Percentiles rank a stretch among this genome's conserved stretches.
These are phyloP conservation scores for Candida sp. DNA, from an alignment of 1,139 yeast species.

Conservation along the genomic window DNA sequence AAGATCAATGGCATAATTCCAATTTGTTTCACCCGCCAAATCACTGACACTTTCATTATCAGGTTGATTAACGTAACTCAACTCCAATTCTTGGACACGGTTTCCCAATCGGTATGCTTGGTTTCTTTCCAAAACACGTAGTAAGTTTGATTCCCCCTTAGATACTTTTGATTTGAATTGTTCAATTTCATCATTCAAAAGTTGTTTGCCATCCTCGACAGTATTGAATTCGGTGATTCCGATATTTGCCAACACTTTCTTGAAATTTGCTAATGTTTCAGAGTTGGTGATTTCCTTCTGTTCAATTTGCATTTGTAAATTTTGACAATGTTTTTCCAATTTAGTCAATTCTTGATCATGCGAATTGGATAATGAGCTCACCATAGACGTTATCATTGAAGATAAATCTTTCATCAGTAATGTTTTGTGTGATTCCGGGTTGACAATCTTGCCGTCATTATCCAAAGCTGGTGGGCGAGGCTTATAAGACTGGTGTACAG, in stretches of 20 bases:
- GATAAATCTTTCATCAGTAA: constrained; percentile 32
- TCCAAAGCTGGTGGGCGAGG: constrained; percentile 37
- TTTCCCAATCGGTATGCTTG: constrained; percentile 30
- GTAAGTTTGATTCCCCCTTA: constrained; percentile 31
- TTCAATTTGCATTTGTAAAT: constrained; percentile 15
- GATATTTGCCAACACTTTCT: constrained; percentile 6
- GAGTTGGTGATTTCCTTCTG: constrained; percentile 7
- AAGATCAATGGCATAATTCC: constrained; percentile 37
- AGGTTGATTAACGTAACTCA: constrained; percentile 6
- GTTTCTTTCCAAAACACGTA: constrained; percentile 21
- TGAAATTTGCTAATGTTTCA: constrained; percentile 5
- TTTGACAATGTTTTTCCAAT: constrained; percentile 17
- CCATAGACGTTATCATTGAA: constrained; percentile 37
- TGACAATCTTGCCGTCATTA: constrained; percentile 25
- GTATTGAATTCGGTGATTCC: constrained; percentile 19
- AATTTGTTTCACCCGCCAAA: constrained; percentile 17
- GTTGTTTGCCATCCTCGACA: constrained; percentile 25
- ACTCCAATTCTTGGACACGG: constrained; percentile 25
- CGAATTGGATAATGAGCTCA: constrained; percentile 42
- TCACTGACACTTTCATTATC: constrained; percentile 9
- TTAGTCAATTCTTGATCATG: constrained; percentile 24
- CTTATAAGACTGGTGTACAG: constrained; percentile 13
- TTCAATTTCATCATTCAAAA: constrained; percentile 17
- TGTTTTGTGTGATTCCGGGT: constrained; percentile 8
- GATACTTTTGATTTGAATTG: constrained; percentile 26